Base-by-base conservation (phyloP, 192 early-diverging fungal species). In the Rhizophagus clarus region DNA sequence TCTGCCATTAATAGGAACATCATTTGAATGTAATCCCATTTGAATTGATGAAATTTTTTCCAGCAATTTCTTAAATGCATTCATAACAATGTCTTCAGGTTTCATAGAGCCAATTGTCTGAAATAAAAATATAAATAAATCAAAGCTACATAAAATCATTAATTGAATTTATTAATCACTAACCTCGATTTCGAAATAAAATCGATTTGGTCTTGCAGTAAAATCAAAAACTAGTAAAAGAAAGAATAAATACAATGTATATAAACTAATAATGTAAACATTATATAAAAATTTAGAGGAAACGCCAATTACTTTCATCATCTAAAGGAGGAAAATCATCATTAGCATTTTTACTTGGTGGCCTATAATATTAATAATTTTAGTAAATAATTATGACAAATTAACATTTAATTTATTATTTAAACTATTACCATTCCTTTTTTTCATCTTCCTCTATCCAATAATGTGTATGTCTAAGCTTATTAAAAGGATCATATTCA, bases 401-500 rank as follows among this genome's bases (percentile, higher is more conserved):
- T 26, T 15, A 17, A 40, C 29, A 47, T n/a, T 22, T 20, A 6
- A 14, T 29, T 6, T n/a, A 22, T 76, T 3, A 24, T 68, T 62
- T 56, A 63, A 11, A 62, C 87, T 74, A 28, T 40, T 88, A 92
- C 96, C 97, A 98, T 87, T 99, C 97, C 56, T 87, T 85, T 75
- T 92, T 91, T 28, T 90, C 87, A 61, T 91, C 88, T 83, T 96
- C 92, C 79, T 99, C 97, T 81, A 93, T 89, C 97, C 97, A 99
- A 82, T 96, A 97, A 29, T 91, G 89, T 31, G 96, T 93, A 74
- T 99, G 96, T 56, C 94, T 84, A 63, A 99, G 81, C 74, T 91
- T 93, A 87, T 99, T 99, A 85, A 97, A 92, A 64, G 97, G 97
- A 79, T 99, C 97, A 76, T 99, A 99, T 74, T 99, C 97, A 82